Evolutionary conservation across 306 rosid genomes (phyloP), one percentile per base, ranked within the genome.

Genomic region (Begonia loranthoides): DNA sequence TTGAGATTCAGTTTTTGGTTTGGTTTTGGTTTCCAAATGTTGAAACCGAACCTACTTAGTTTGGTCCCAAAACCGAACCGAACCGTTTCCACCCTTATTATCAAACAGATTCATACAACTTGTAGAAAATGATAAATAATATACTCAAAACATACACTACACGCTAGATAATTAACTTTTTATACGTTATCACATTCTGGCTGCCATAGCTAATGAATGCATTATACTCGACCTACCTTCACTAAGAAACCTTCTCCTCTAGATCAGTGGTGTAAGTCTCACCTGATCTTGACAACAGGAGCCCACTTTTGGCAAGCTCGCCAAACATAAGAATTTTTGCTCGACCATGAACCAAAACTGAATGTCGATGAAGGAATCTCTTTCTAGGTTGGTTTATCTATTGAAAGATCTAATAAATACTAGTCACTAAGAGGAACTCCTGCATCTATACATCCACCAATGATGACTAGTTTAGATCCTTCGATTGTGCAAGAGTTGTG

Each of bases 401-500:
- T 68, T 4, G 80, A 70, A 49, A 90, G 86, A 75, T 90, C 99
- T 45, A 90, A 69, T 58, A 85, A 70, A 71, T 70, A 76, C 4
- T 87, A 85, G 61, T 90, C 99, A 17, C 86, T 86, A 5, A 90
- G 94, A 56, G 86, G 94, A 41, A 82, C 80, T 22, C 94, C 99
- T 0, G 94, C 87, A 45, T 90, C 99, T 0, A 94, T 80, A 73
- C 95, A 82, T 14, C 99, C 97, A 33, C 97, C 97, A 0, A 94
- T 82, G 52, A 90, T 87, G 17, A 90, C 95, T 66, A 90, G 62
- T 71, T 90, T 90, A 12, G 95, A 85, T 15, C 97, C 95, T 73
- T 90, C 99, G 9, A 86, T 65, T 19, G 76, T 86, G 79, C 99
- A 90, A 59, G 99, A 74, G 63, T 95, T 86, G 66, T 90, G 99